A percentile compares a stretch with the other conserved stretches of the same genome.
These are phyloP conservation scores for Limtongia smithiae DNA, from an alignment of 805 yeast genomes.

Conservation along the genomic window DNA sequence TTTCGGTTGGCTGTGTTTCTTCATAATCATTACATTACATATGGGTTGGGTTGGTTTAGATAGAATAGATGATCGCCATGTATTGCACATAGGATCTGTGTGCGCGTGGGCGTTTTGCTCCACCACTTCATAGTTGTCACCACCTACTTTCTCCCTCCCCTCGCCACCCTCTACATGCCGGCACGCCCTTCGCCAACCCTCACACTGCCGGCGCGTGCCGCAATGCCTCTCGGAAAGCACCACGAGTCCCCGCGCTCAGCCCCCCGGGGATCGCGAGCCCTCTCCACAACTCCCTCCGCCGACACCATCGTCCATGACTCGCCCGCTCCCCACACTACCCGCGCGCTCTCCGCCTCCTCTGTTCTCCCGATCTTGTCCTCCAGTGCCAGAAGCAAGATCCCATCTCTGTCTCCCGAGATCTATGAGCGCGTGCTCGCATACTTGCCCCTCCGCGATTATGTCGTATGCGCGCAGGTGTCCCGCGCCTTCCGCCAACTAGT, in stretches of 20 bases:
- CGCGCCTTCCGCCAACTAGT: constrained; percentile 25
- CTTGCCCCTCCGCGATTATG: constrained; percentile 21
- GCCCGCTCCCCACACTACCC: not conserved
- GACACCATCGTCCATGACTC: not conserved
- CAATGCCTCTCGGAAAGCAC: no score
- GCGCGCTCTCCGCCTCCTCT: constrained; percentile 17
- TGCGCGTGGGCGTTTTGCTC: no score
- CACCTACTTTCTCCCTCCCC: no score
- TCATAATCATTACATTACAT: not conserved
- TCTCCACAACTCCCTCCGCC: no score
- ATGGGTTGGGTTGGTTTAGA: constrained; percentile 9
- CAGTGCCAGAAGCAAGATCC: no score
- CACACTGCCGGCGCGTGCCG: no score
- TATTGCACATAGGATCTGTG: constrained; percentile 11
- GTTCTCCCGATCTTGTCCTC: constrained; percentile 16
- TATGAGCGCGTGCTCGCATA: constrained; percentile 9
- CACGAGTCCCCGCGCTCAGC: no score
- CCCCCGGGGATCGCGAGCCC: no score
- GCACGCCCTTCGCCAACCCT: no score
- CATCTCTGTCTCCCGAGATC: not conserved
- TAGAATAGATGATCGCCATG: no score
- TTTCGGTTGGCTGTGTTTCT: not conserved
- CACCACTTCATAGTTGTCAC: no score
- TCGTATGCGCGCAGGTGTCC: constrained; percentile 27
- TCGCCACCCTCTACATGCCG: no score